Evolutionary conservation across 2,329 filamentous ascomycete species (phyloP).

Genomic region (Bimuria novae-zelandiae): DNA sequence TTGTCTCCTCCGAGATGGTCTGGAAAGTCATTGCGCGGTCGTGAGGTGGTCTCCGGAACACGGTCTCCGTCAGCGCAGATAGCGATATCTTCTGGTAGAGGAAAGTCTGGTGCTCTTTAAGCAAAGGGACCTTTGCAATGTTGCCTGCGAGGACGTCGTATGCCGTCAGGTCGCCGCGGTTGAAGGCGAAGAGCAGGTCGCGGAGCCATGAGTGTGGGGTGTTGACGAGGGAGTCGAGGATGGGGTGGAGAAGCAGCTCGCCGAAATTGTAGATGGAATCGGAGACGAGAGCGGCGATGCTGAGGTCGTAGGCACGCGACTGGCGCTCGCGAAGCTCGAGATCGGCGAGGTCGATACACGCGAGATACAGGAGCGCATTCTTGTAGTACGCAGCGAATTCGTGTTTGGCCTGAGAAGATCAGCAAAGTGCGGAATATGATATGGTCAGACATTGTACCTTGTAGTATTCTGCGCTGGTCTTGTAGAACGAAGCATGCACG

Average conservation of each 20-base stretch:
- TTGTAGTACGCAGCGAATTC: constrained; percentile 98
- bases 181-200: constrained; percentile 96
- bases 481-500: constrained; percentile 95
- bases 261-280: constrained; percentile 99
- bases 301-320: constrained; percentile 86
- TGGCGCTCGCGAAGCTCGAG: constrained; percentile 76
- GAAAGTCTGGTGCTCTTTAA: constrained; percentile 79
- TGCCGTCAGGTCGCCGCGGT: constrained; percentile 86
- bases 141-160: constrained; percentile 84
- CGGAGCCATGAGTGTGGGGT: constrained; percentile 85
- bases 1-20: constrained; percentile 88
- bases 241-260: constrained; percentile 95
- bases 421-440: background rate
- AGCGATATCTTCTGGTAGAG: constrained; percentile 98
- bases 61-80: constrained; percentile 91
- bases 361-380: constrained; percentile 95
- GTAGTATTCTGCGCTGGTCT: constrained; percentile 93
- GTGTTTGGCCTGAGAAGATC: constrained; percentile 64
- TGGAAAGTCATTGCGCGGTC: constrained; percentile 92
- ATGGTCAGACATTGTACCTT: constrained; percentile 55
- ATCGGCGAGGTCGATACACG: constrained; percentile 83
- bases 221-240: constrained; percentile 80
- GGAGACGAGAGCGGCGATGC: constrained; percentile 88
- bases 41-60: constrained; percentile 94
- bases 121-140: constrained; percentile 77